A percentile compares a stretch with the other conserved stretches of the same genome.
These are phyloP conservation scores for Sonneratia caseolaris DNA, from an alignment of 345 rosid species.

Conservation along the genomic window DNA sequence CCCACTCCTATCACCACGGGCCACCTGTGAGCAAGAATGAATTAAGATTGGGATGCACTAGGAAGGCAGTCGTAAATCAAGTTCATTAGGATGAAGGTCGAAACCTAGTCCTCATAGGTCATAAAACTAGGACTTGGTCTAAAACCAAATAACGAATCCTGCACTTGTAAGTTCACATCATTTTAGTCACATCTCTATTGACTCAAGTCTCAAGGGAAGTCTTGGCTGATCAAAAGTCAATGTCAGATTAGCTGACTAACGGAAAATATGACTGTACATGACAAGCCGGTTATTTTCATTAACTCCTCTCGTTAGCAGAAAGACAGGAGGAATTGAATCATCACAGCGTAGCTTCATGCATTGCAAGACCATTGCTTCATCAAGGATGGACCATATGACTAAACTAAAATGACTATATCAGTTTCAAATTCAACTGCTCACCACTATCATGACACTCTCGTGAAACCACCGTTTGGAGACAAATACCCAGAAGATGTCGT, in stretches of 20 bases:
- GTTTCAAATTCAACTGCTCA: constrained; percentile 22
- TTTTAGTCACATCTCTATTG: neutral
- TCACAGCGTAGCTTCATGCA: neutral
- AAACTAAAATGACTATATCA: neutral
- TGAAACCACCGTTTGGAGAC: constrained; percentile 92
- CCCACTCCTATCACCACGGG: constrained; percentile 93
- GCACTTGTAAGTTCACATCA: neutral
- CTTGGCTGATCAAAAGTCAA: neutral
- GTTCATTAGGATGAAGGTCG: neutral
- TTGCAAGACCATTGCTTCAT: neutral
- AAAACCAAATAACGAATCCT: neutral
- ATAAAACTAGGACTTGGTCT: neutral
- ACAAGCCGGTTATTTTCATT: neutral
- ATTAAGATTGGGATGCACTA: neutral
- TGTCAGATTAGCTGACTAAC: neutral
- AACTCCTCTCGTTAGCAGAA: neutral
- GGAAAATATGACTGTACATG: neutral
- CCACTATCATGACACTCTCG: constrained; percentile 99
- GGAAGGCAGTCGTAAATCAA: neutral
- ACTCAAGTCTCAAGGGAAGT: neutral
- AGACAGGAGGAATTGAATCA: neutral
- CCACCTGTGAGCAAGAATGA: constrained; percentile 42
- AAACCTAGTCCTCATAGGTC: neutral
- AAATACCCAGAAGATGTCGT: constrained; percentile 98
- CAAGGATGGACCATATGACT: neutral